These are phyloP conservation scores for Penicillium silybi DNA, from an alignment of 495 filamentous ascomycete species.

Conservation along the genomic window DNA sequence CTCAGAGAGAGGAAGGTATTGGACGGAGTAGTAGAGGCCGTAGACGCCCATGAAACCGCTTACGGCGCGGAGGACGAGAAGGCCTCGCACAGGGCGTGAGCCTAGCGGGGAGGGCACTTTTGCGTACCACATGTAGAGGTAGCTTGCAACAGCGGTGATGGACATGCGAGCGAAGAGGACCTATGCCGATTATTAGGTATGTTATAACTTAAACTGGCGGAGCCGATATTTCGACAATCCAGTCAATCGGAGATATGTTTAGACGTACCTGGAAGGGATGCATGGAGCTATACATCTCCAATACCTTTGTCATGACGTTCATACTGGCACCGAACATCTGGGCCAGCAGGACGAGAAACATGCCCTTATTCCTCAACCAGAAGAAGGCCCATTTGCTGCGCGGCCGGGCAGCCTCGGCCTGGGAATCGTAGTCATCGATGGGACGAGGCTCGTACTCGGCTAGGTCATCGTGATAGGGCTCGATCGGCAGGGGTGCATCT, in stretches of 20 bases:
- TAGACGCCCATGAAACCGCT: conserved; percentile 85
- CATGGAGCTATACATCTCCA: conserved; percentile 71
- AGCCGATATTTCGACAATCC: too few species aligned
- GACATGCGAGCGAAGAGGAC: conserved; percentile 83
- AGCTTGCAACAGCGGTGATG: conserved; percentile 65
- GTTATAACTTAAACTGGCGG: too few species aligned
- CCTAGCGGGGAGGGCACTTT: conserved; percentile 70
- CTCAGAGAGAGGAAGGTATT: conserved; percentile 84
- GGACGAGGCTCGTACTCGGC: conserved; percentile 20
- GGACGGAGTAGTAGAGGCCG: conserved; percentile 75
- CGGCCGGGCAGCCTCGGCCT: conserved; percentile 6
- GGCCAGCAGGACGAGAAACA: conserved; percentile 67
- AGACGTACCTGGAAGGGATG: conserved; percentile 74
- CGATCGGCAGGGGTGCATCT: conserved; percentile 20
- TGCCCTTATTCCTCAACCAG: conserved; percentile 64
- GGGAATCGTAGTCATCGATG: conserved; percentile 9
- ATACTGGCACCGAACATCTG: conserved; percentile 87
- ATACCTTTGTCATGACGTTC: conserved; percentile 76
- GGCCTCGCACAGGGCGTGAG: conserved; percentile 53
- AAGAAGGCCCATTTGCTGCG: conserved; percentile 29
- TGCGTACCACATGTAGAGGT: conserved; percentile 71
- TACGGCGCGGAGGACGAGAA: conserved; percentile 67
- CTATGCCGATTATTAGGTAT: too few species aligned
- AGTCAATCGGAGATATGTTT: too few species aligned
- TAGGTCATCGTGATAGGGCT: conserved; percentile 14